These are phyloP conservation scores for Aspergillus haitiensis DNA, from an alignment of 495 filamentous ascomycete genomes.

Conservation along the genomic window DNA sequence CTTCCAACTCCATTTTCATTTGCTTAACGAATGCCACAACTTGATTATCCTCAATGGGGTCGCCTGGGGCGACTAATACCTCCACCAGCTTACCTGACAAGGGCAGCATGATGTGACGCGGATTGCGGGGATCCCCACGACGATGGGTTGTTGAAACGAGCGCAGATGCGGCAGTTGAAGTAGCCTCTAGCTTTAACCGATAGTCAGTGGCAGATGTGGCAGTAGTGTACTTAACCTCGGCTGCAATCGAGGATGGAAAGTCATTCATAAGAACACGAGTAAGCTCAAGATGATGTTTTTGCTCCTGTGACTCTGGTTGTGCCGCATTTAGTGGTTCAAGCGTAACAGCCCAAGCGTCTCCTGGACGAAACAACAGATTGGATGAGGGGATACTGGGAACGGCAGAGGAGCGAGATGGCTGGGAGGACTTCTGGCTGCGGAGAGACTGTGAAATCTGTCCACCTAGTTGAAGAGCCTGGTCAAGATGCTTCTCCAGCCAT, in stretches of 20 bases:
- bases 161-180: constrained; percentile 49
- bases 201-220: constrained; percentile 40
- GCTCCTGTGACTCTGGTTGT: constrained; percentile 19
- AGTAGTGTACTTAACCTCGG: constrained; percentile 56
- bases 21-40: constrained; percentile 63
- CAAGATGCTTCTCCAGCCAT: constrained; percentile 55
- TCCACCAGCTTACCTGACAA: constrained; percentile 61
- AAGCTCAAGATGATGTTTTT: constrained; percentile 49
- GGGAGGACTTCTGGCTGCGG: constrained; percentile 5
- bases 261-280: constrained; percentile 57
- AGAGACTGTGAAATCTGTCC: constrained; percentile 26
- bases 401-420: constrained; percentile 1
- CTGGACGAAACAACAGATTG: constrained; percentile 52
- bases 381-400: constrained; percentile 28
- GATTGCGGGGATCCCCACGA: constrained; percentile 51
- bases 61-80: constrained; percentile 54
- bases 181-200: constrained; percentile 47
- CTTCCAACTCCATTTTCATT: constrained; percentile 70
- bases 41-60: constrained; percentile 52
- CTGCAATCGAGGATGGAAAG: constrained; percentile 55
- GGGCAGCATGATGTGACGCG: constrained; percentile 56
- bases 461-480: constrained; percentile 38
- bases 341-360: constrained; percentile 57
- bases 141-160: constrained; percentile 49
- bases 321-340: constrained; percentile 35